phyloP scores from a whole-genome alignment of 768 basidiomycete species.

The Auricularia heimuer region DNA sequence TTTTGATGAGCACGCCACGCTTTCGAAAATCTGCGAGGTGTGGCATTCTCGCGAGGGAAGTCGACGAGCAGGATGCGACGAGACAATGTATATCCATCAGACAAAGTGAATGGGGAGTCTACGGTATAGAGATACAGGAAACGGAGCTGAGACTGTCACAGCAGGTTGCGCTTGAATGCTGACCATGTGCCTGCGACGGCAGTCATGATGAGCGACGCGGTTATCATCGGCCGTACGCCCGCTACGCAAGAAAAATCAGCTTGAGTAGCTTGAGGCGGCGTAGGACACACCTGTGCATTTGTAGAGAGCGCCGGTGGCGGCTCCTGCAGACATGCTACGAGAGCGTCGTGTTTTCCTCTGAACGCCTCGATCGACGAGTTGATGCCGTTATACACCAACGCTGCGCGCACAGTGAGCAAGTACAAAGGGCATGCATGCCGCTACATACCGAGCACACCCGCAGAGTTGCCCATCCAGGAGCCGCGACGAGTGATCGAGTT shows the following conservation, averaged over 20 bases:
- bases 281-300: conserved; percentile 78
- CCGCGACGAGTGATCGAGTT: conserved; percentile 96
- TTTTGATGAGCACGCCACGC: too few species aligned
- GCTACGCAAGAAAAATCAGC: conserved; percentile 45
- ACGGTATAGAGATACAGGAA: too few species aligned
- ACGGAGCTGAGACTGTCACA: not conserved
- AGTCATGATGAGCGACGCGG: conserved; percentile 82
- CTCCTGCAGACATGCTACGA: conserved; percentile 88
- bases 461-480: conserved; percentile 96
- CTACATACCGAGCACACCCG: conserved; percentile 84
- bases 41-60: too few species aligned
- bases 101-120: too few species aligned
- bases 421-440: conserved; percentile 25
- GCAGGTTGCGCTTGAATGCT: conserved; percentile 55
- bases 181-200: conserved; percentile 90
- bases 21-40: too few species aligned
- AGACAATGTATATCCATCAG: too few species aligned
- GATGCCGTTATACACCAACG: conserved; percentile 90
- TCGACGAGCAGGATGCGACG: too few species aligned
- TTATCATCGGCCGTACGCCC: conserved; percentile 81
- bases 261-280: conserved; percentile 20
- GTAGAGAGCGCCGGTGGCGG: conserved; percentile 80
- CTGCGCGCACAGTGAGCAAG: conserved; percentile 39
- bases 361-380: conserved; percentile 87
- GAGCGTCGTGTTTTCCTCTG: conserved; percentile 85